Evolutionary conservation across 2,329 filamentous ascomycete species (phyloP), one percentile per base, ranked within the genome.

Genomic region (Xylariaceae sp.): DNA sequence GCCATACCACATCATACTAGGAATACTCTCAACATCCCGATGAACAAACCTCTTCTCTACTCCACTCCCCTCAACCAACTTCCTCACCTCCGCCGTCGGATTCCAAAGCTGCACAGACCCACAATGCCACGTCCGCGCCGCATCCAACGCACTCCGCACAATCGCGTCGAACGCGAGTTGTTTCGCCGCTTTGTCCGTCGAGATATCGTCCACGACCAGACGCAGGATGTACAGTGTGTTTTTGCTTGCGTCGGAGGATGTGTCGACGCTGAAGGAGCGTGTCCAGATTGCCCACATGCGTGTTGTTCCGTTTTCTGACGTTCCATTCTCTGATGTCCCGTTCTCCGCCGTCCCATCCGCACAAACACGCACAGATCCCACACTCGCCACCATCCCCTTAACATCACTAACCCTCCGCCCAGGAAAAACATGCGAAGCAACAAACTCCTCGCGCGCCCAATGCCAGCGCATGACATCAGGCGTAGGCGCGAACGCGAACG

Each of bases 91-190:
- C 5, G 82, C 76, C 3, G 81, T 82, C 0, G 92, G 92, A 70
- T 94, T 96, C 93, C 93, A 97, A 55, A 93, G 77, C 71, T 92
- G 82, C 2, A 96, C 83, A 51, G 84, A 80, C 47, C 80, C 78
- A 75, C 90, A 84, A 50, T 82, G 77, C 88, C 90, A 96, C 58
- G 83, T 78, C 2, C 78, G 74, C 1, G 92, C 92, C 73, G 95
- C 85, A 7, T 75, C 74, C 68, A 88, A 85, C 3, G 91, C 92
- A 50, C 86, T 77, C 48, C 76, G 73, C 50, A 96, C 71, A 30
- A 96, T 80, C 2, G 82, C 82, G 44, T 80, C 78, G 60, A 95
- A 76, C 0, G 82, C 80, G 13, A 77, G 73, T 0, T 73, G 73
- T 51, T 87, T 76, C 45, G 80, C 76, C 13, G 51, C 23, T 2